A percentile compares a stretch with the other conserved stretches of the same genome.
Evolutionary conservation across 371 early-diverging fungal genomes (phyloP).

Genomic region (Antonospora locustae): DNA sequence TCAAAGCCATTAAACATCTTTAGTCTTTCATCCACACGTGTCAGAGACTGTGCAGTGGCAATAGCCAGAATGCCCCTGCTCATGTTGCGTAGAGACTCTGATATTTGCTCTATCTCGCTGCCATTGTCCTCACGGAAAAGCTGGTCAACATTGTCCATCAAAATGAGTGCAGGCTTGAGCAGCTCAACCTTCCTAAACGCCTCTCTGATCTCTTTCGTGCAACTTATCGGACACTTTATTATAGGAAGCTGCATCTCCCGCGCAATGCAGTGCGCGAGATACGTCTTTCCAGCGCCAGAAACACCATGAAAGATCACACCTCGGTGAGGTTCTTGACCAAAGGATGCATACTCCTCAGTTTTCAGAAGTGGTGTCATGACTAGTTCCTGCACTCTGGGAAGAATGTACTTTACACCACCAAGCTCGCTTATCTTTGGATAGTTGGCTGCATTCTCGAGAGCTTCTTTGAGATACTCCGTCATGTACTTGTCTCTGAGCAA

Average conservation of each 20-base stretch:
- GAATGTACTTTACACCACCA: slow-evolving; percentile 37
- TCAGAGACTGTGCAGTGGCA: slow-evolving; percentile 19
- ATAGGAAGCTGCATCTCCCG: slow-evolving; percentile 40
- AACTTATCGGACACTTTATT: slow-evolving; percentile 19
- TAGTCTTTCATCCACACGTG: slow-evolving; percentile 20
- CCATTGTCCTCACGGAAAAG: slow-evolving; percentile 34
- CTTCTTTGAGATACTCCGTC: slow-evolving; percentile 16
- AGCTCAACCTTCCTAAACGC: slow-evolving; percentile 37
- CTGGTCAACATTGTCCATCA: slow-evolving; percentile 44
- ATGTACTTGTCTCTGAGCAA: slow-evolving; percentile 35
- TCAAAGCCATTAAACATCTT: slow-evolving; percentile 37
- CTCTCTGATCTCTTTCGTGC: slow-evolving; percentile 35
- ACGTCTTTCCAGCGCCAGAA: slow-evolving; percentile 50
- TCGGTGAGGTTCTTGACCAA: slow-evolving; percentile 28
- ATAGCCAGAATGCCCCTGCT: slow-evolving; percentile 34
- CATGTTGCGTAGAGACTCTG: slow-evolving; percentile 37
- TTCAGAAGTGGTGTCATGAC: slow-evolving; percentile 33
- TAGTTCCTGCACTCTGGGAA: slow-evolving; percentile 12
- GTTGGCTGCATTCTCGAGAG: slow-evolving; percentile 5
- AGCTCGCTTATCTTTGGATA: slow-evolving; percentile 27
- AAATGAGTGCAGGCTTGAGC: slow-evolving; percentile 34
- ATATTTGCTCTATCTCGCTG: slow-evolving; percentile 25
- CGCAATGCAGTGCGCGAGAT: slow-evolving; percentile 39
- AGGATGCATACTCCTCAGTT: slow-evolving; percentile 31
- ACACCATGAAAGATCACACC: slow-evolving; percentile 48